Percentiles rank a stretch among this genome's conserved stretches.
phyloP scores from a whole-genome alignment of 768 basidiomycete genomes.

The Lactarius vividus region DNA sequence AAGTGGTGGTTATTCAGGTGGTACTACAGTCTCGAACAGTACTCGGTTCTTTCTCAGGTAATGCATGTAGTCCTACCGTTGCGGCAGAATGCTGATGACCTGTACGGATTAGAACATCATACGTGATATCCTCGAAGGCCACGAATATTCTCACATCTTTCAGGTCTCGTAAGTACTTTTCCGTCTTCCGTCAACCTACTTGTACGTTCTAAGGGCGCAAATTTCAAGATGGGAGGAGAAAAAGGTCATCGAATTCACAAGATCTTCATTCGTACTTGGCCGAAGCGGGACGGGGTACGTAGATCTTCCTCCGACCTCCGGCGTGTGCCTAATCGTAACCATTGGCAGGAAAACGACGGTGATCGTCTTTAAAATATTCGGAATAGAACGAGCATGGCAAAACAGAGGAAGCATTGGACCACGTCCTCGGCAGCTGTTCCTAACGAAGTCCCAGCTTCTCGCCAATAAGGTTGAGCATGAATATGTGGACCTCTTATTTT shows the following conservation, averaged over 20 bases:
- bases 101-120: constrained; percentile 5
- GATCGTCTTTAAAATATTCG: constrained; percentile 74
- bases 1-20: neutral
- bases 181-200: neutral
- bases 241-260: constrained; percentile 20
- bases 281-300: constrained; percentile 72
- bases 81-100: neutral
- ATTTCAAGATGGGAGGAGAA: constrained; percentile 19
- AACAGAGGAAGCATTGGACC: constrained; percentile 35
- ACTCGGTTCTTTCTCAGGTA: constrained; percentile 19
- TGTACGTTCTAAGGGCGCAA: neutral
- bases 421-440: constrained; percentile 66
- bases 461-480: constrained; percentile 71
- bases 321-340: neutral
- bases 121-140: constrained; percentile 21
- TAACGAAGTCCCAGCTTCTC: constrained; percentile 65
- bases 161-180: constrained; percentile 20
- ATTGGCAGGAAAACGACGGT: constrained; percentile 65
- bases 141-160: constrained; percentile 22
- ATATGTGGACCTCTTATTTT: constrained; percentile 50
- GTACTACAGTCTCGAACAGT: constrained; percentile 21
- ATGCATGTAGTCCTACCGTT: neutral
- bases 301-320: neutral
- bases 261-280: constrained; percentile 32
- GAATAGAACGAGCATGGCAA: constrained; percentile 57